Evolutionary conservation across 2,329 filamentous ascomycete species (phyloP).

Genomic region (Colletotrichum camelliae): DNA sequence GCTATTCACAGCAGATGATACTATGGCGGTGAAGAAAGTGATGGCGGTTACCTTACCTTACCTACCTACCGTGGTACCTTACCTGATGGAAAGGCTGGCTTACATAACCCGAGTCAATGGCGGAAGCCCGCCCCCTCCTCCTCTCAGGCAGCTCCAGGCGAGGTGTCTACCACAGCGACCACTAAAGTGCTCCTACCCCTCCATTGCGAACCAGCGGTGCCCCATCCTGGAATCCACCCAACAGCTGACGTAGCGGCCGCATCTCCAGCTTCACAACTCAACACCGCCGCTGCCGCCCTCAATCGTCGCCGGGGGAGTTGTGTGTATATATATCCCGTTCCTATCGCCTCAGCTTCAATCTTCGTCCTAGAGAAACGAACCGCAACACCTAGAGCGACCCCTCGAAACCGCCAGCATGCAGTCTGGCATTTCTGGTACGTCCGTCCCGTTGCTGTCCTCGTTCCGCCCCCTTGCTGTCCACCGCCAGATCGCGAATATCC

Average conservation of each 20-base stretch:
- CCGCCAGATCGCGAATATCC: neutral
- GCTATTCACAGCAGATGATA: neutral
- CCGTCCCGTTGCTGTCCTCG: neutral
- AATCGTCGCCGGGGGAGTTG: neutral
- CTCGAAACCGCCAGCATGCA: conserved; percentile 59
- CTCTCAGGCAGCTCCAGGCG: neutral
- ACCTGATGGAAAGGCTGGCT: neutral
- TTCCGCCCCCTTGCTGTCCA: neutral
- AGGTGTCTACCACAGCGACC: neutral
- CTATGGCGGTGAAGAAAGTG: neutral
- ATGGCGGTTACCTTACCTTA: neutral
- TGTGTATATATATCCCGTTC: neutral
- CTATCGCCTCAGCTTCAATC: neutral
- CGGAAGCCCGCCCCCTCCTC: neutral
- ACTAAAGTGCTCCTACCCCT: neutral
- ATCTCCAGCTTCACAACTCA: neutral
- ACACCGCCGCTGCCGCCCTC: neutral
- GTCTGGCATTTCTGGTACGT: conserved; percentile 76
- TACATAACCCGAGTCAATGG: neutral
- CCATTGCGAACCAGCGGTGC: neutral
- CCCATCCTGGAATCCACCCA: neutral
- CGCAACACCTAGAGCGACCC: neutral
- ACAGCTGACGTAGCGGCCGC: conserved; percentile 16
- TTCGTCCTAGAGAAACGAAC: neutral
- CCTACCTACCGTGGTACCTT: neutral